Evolutionary conservation across 2,329 filamentous ascomycete species (phyloP).

Genomic region (Chaetoscypha palmicola): DNA sequence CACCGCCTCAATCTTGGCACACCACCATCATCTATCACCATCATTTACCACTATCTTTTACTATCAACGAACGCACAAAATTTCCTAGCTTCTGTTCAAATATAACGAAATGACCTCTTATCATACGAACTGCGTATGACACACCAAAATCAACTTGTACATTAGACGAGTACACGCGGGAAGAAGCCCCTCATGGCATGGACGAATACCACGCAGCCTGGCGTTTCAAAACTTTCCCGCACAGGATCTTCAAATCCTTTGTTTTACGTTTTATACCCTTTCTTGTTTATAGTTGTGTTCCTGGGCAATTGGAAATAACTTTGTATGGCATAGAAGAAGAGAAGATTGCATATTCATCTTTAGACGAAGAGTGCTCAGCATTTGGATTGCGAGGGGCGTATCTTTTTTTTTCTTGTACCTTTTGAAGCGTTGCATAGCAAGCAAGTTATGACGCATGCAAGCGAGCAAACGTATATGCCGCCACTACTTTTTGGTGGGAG

Average conservation of each 20-base stretch:
- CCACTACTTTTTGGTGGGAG: too few species aligned
- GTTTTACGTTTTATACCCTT: slow-evolving; percentile 7
- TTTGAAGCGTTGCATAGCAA: too few species aligned
- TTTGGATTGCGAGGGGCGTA: not conserved
- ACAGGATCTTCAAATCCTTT: too few species aligned
- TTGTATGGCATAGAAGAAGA: too few species aligned
- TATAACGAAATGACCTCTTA: not conserved
- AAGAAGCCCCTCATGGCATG: slow-evolving; percentile 1
- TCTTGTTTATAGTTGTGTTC: slow-evolving; percentile 1
- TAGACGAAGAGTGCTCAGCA: not conserved
- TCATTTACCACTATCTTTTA: not conserved
- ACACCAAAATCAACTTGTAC: slow-evolving; percentile 1
- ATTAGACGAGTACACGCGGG: too few species aligned
- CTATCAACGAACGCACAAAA: not conserved
- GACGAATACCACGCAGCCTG: not conserved
- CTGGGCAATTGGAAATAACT: too few species aligned
- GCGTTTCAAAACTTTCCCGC: not conserved
- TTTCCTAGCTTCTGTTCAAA: not conserved
- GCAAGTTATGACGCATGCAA: too few species aligned
- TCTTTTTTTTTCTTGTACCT: too few species aligned
- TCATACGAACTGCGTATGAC: not conserved
- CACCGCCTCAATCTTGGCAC: not conserved
- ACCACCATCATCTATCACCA: not conserved
- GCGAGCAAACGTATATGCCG: too few species aligned
- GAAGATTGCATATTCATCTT: not conserved